phyloP scores from a whole-genome alignment of 371 early-diverging fungal species.

The Mucor irregularis region DNA sequence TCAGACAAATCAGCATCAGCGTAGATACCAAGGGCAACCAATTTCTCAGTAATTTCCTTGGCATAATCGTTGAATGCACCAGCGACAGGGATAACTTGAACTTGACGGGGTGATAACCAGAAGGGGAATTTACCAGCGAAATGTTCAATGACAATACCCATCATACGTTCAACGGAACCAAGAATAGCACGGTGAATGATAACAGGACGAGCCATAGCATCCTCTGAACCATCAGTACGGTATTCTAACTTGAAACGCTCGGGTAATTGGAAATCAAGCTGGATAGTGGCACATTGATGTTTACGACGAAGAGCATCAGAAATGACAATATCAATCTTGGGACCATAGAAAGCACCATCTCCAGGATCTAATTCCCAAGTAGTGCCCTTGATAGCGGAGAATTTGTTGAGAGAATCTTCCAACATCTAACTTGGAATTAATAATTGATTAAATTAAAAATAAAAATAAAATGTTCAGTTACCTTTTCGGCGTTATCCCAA shows the following conservation, averaged over 20 bases:
- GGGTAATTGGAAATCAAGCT: conserved; percentile 98
- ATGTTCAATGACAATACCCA: conserved; percentile 97
- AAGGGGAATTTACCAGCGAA: conserved; percentile 97
- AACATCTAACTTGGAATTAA: conserved; percentile 54
- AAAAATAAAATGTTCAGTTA: conserved; percentile 46
- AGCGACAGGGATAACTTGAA: conserved; percentile 86
- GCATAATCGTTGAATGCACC: conserved; percentile 69
- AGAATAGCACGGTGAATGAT: conserved; percentile 99
- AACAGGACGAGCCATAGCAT: conserved; percentile 82
- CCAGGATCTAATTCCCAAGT: conserved; percentile 94
- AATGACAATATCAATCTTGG: conserved; percentile 99
- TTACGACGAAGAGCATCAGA: conserved; percentile 92
- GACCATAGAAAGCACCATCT: conserved; percentile 99
- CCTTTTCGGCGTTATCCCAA: conserved; percentile 96
- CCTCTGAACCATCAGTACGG: conserved; percentile 61
- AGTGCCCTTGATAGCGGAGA: conserved; percentile 54
- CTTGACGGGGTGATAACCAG: conserved; percentile 98
- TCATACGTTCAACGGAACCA: conserved; percentile 98
- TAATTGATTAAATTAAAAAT: conserved; percentile 59
- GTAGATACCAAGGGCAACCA: conserved; percentile 76
- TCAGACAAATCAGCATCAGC: conserved; percentile 89
- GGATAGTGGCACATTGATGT: conserved; percentile 99
- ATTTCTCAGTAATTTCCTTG: conserved; percentile 46
- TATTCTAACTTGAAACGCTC: conserved; percentile 91
- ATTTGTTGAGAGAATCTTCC: conserved; percentile 77